Evolutionary conservation across 345 rosid genomes (phyloP).

Genomic region (Trapa incisa): DNA sequence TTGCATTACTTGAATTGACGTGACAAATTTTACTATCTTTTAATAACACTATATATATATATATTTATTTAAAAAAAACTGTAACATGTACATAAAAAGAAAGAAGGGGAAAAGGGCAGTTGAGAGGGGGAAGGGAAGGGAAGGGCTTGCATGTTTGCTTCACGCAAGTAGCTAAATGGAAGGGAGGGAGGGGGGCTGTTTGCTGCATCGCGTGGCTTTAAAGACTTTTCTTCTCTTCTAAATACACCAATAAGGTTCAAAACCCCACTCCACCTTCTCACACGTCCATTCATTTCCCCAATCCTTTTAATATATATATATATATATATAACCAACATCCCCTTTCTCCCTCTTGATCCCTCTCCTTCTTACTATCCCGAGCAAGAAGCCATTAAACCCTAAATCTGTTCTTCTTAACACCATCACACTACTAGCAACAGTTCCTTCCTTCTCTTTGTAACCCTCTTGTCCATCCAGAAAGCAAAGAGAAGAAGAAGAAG

Average conservation of each 20-base stretch:
- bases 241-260: constrained; percentile 5
- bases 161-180: constrained; percentile 91
- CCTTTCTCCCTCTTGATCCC: too few species aligned
- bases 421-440: not conserved
- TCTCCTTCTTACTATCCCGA: not conserved
- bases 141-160: constrained; percentile 84
- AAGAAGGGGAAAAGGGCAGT: constrained; percentile 26
- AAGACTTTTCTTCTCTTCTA: constrained; percentile 44
- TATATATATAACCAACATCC: constrained; percentile 10
- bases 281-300: not conserved
- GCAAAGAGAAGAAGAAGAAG: not conserved
- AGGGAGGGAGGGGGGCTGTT: constrained; percentile 8
- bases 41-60: too few species aligned
- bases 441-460: not conserved
- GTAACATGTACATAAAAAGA: constrained; percentile 3
- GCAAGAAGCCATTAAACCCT: constrained; percentile 10
- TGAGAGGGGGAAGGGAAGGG: constrained; percentile 15
- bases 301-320: not conserved
- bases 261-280: constrained; percentile 5
- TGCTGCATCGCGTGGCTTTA: constrained; percentile 95
- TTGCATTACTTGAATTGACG: too few species aligned
- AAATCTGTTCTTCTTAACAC: constrained; percentile 10
- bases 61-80: not conserved
- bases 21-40: too few species aligned
- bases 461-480: not conserved